phyloP scores from a whole-genome alignment of 2,329 filamentous ascomycete genomes.

The Botrytis paeoniae region DNA sequence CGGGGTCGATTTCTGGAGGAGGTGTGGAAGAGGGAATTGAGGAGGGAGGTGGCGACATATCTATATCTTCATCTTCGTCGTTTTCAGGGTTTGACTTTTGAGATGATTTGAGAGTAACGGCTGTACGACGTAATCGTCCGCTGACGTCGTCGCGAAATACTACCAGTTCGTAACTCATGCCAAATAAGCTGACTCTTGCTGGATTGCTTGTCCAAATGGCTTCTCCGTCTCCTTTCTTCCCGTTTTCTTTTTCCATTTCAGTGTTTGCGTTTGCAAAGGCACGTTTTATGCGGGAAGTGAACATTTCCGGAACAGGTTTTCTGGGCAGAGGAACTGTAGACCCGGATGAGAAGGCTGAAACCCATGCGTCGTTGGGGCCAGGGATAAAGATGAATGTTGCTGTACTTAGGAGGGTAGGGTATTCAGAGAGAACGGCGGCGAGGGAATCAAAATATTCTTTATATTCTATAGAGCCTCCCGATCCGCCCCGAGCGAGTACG shows the following conservation, averaged over 20 bases:
- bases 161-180: constrained; percentile 81
- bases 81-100: neutral
- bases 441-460: constrained; percentile 94
- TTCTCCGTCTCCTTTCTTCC: constrained; percentile 59
- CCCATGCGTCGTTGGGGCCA: constrained; percentile 97
- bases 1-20: constrained; percentile 40
- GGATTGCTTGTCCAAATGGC: constrained; percentile 90
- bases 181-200: constrained; percentile 77
- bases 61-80: constrained; percentile 29
- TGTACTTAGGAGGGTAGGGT: constrained; percentile 71
- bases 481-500: constrained; percentile 65
- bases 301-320: constrained; percentile 76
- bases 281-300: constrained; percentile 81
- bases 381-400: constrained; percentile 91
- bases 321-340: constrained; percentile 68
- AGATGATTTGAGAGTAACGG: constrained; percentile 60
- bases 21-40: neutral
- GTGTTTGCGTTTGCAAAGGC: constrained; percentile 76
- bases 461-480: constrained; percentile 85
- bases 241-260: constrained; percentile 55
- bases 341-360: constrained; percentile 76
- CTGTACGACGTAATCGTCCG: constrained; percentile 71
- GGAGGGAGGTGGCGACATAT: constrained; percentile 11
- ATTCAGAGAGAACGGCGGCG: constrained; percentile 78
- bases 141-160: constrained; percentile 86